A percentile compares a stretch with the other conserved stretches of the same genome.
phyloP scores from a whole-genome alignment of 495 filamentous ascomycete genomes.

The Astrothelium macrocarpum region DNA sequence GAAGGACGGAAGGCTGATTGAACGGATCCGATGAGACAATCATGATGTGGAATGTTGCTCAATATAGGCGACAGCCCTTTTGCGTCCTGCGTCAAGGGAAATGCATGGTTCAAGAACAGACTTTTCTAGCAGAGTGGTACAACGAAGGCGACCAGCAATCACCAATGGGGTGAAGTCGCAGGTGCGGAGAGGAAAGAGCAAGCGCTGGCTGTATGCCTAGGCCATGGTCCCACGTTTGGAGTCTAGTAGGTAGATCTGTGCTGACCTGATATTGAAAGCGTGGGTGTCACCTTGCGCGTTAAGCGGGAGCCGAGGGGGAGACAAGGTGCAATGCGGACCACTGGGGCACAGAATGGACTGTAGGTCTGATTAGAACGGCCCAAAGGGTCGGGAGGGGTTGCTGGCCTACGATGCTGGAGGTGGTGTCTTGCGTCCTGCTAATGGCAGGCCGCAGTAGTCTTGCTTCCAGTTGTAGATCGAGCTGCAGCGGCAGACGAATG shows the following conservation, averaged over 20 bases:
- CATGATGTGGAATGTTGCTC: neutral
- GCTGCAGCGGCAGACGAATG: slow-evolving; percentile 1
- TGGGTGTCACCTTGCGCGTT: neutral
- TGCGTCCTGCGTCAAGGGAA: slow-evolving; percentile 2
- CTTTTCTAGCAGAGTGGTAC: slow-evolving; percentile 1
- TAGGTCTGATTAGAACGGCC: neutral
- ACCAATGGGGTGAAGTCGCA: neutral
- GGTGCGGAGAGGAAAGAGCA: neutral
- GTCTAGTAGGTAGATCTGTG: slow-evolving; percentile 1
- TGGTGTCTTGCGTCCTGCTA: slow-evolving; percentile 1
- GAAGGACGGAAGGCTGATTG: neutral
- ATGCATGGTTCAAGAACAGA: neutral
- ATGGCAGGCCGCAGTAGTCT: slow-evolving; percentile 1
- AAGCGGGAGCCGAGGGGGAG: neutral
- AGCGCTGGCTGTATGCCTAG: neutral
- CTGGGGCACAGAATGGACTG: neutral
- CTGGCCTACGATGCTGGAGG: neutral
- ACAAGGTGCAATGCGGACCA: neutral
- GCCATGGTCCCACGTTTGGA: neutral
- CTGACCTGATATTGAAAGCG: neutral
- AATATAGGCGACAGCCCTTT: slow-evolving; percentile 1
- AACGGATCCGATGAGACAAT: neutral
- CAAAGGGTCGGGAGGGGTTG: neutral
- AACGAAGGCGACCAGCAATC: neutral
- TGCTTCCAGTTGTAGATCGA: neutral